Evolutionary conservation across 495 filamentous ascomycete genomes (phyloP), one percentile per base, ranked within the genome.

Genomic region (Lindgomyces ingoldianus): DNA sequence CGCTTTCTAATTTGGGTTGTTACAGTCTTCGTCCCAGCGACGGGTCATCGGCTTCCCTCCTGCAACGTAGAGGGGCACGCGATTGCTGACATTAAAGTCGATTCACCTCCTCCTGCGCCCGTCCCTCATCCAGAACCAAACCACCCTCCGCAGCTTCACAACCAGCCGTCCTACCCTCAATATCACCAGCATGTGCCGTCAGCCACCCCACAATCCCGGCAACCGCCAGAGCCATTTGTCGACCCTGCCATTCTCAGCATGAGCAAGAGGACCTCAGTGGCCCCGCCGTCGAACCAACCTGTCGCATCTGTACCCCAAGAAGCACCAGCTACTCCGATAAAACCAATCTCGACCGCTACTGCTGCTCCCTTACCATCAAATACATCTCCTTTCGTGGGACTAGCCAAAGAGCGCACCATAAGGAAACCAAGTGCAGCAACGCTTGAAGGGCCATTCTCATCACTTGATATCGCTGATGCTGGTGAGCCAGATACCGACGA

Each of bases 81-180:
- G 22, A 86, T 89, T 33, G 78, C 78, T 55, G 85, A 88, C 65
- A 76, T 89, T 24, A 78, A 84, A 68, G 77, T 85, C 44, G 51
- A 65, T 51, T 36, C 63, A 47, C 57, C 29, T 30, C 44, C 49
- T 49, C 68, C 19, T 49, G 36, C 61, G 45, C n/a, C 54, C 14
- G 14, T 54, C 16, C 39, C 58, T 22, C 54, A 36, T 49, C 45
- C 62, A 9, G 70, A 68, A 3, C 64, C 71, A 14, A 77, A 57
- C 29, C 69, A 70, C 39, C 61, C 68, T 45, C 50, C 69, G 24
- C 61, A 68, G 21, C 70, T 71, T 16, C 69, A 60, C 46, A 51
- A 45, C 36, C 46, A 53, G 8, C 55, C 61, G 25, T 24, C 51
- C 2, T 64, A 54, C 46, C 47, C 60, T 27, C 61, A 62, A 54